phyloP scores from a whole-genome alignment of 192 early-diverging fungal genomes.

The Podila epicladia region DNA sequence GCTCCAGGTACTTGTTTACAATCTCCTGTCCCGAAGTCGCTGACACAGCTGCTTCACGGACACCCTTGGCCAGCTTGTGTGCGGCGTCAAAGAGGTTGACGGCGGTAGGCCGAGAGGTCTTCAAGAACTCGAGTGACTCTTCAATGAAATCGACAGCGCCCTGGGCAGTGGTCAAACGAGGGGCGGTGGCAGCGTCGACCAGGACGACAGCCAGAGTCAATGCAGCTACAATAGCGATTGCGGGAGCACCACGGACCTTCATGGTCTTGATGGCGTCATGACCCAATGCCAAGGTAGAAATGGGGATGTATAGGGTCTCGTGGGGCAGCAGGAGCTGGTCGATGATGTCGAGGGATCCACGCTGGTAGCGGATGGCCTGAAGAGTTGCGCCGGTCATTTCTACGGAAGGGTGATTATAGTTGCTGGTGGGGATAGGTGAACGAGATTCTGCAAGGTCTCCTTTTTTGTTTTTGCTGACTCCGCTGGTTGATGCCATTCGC shows the following conservation, averaged over 20 bases:
- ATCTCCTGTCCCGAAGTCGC: slow-evolving; percentile 55
- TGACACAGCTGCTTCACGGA: slow-evolving; percentile 27
- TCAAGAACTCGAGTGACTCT: slow-evolving; percentile 76
- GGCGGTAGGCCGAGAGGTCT: slow-evolving; percentile 93
- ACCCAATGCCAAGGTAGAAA: slow-evolving; percentile 70
- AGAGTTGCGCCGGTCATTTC: slow-evolving; percentile 53
- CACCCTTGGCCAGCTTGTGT: slow-evolving; percentile 52
- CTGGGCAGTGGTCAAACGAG: slow-evolving; percentile 33
- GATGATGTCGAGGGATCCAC: slow-evolving; percentile 75
- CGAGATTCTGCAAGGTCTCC: not conserved
- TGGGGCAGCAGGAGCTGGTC: slow-evolving; percentile 95
- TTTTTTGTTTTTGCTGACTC: too few relatives aligned
- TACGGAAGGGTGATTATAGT: not conserved
- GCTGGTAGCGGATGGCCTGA: slow-evolving; percentile 64
- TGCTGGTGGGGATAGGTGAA: not conserved
- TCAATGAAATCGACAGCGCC: slow-evolving; percentile 63
- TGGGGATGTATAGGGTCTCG: slow-evolving; percentile 77
- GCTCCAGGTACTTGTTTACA: slow-evolving; percentile 69
- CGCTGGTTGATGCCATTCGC: too few relatives aligned
- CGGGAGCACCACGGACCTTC: slow-evolving; percentile 94
- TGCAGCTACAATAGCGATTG: slow-evolving; percentile 97
- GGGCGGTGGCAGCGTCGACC: slow-evolving; percentile 12
- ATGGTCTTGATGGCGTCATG: slow-evolving; percentile 92
- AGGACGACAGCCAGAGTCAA: slow-evolving; percentile 90
- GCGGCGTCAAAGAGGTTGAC: slow-evolving; percentile 96